These are phyloP conservation scores for Ophiobolus disseminans DNA, from an alignment of 2,329 filamentous ascomycete species.

Conservation along the genomic window DNA sequence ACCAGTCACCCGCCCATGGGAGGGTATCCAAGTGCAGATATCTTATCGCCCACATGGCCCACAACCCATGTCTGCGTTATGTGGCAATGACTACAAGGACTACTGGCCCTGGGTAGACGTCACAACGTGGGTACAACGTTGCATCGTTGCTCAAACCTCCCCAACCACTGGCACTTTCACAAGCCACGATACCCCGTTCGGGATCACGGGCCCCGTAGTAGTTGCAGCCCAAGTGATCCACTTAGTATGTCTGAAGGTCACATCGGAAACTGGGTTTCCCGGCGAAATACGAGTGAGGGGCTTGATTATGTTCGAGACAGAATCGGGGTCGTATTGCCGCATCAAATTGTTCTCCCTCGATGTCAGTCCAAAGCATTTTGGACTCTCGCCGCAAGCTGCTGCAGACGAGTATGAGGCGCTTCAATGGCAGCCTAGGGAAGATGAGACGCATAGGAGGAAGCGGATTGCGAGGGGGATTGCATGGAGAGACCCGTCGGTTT, in stretches of 20 bases:
- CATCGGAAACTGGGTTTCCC: background rate
- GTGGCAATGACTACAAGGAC: background rate
- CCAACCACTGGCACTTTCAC: background rate
- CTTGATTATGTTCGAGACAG: background rate
- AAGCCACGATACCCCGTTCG: background rate
- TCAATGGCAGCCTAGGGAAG: no score
- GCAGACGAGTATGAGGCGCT: no score
- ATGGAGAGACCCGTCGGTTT: no score
- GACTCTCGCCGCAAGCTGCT: no score
- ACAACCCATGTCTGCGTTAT: background rate
- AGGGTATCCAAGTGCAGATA: background rate
- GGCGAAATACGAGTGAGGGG: background rate
- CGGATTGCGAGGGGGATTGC: no score
- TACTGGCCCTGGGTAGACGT: conserved; percentile 1
- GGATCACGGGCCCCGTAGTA: background rate
- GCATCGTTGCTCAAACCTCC: background rate
- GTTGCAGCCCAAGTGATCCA: background rate
- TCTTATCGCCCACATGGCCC: background rate
- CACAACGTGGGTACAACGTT: background rate
- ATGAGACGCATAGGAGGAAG: no score
- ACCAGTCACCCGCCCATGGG: background rate
- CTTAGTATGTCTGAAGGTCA: background rate
- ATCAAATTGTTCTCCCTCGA: background rate
- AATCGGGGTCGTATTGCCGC: background rate
- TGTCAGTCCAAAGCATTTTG: background rate